A percentile compares a stretch with the other conserved stretches of the same genome.
Evolutionary conservation across 805 yeast genomes (phyloP).

Genomic region (Candida schatavii): DNA sequence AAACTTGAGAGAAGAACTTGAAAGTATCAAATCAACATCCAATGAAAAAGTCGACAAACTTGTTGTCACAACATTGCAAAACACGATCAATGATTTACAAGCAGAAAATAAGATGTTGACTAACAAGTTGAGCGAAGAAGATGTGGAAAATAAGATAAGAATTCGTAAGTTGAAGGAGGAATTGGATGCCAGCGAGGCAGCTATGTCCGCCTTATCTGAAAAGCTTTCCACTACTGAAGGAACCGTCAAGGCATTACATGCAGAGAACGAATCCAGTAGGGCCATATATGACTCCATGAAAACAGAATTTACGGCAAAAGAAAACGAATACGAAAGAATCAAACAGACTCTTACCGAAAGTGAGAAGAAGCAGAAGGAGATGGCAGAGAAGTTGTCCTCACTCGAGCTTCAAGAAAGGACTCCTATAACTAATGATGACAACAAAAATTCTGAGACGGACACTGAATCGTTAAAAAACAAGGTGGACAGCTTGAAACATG

Average conservation of each 20-base stretch:
- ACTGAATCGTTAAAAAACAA: background rate
- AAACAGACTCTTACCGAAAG: background rate
- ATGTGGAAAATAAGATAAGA: background rate
- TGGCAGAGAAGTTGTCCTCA: background rate
- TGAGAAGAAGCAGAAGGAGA: background rate
- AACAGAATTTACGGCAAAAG: background rate
- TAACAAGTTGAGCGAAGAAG: background rate
- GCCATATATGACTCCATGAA: background rate
- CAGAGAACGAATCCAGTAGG: background rate
- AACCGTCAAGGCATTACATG: background rate
- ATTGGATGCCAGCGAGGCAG: background rate
- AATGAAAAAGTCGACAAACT: slow-evolving; percentile 1
- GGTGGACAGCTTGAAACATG: background rate
- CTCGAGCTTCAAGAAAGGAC: no score
- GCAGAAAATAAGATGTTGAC: background rate
- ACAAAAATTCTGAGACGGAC: background rate
- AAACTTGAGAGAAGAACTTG: background rate
- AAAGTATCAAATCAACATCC: background rate
- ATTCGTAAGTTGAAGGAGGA: background rate
- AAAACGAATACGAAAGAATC: background rate
- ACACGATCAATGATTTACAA: background rate
- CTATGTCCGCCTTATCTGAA: background rate
- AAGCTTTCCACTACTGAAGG: background rate
- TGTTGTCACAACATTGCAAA: background rate
- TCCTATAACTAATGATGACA: background rate